phyloP scores from a whole-genome alignment of 805 yeast genomes.

The Sporopachydermia lactativora region DNA sequence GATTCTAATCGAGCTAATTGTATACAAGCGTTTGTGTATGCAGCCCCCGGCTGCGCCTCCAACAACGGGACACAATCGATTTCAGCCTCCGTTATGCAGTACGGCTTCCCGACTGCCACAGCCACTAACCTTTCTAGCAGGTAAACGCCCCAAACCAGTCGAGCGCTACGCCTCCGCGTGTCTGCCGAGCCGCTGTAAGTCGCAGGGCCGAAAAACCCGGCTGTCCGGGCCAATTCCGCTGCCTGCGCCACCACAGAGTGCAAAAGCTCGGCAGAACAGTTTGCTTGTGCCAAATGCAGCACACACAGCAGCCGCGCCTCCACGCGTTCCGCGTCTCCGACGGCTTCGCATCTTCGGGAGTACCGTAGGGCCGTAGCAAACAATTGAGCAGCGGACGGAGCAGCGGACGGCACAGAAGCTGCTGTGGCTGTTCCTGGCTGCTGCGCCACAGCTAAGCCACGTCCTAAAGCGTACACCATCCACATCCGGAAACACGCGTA shows the following conservation, averaged over 20 bases:
- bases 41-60: constrained; percentile 29
- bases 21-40: constrained; percentile 42
- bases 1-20: constrained; percentile 46
- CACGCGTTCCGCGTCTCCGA: constrained; percentile 30
- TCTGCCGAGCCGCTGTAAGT: constrained; percentile 16
- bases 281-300: constrained; percentile 44
- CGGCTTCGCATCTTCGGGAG: constrained; percentile 29
- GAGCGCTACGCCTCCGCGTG: constrained; percentile 24
- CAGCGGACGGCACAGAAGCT: too few species aligned
- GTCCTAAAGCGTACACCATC: constrained; percentile 37
- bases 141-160: constrained; percentile 54
- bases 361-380: constrained; percentile 48
- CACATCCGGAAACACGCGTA: constrained; percentile 42
- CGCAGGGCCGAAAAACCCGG: constrained; percentile 11
- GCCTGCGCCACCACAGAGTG: constrained; percentile 41
- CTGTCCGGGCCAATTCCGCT: constrained; percentile 26
- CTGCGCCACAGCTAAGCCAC: constrained; percentile 38
- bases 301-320: constrained; percentile 39
- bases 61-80: too few species aligned
- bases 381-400: constrained; percentile 39
- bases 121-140: constrained; percentile 47
- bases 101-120: constrained; percentile 46
- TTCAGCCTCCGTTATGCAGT: constrained; percentile 34
- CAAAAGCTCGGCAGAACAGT: constrained; percentile 40
- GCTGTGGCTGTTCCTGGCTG: constrained; percentile 35